Conservation (phyloP, 768 basidiomycete genomes). For the Gautieria morchelliformis region DNA sequence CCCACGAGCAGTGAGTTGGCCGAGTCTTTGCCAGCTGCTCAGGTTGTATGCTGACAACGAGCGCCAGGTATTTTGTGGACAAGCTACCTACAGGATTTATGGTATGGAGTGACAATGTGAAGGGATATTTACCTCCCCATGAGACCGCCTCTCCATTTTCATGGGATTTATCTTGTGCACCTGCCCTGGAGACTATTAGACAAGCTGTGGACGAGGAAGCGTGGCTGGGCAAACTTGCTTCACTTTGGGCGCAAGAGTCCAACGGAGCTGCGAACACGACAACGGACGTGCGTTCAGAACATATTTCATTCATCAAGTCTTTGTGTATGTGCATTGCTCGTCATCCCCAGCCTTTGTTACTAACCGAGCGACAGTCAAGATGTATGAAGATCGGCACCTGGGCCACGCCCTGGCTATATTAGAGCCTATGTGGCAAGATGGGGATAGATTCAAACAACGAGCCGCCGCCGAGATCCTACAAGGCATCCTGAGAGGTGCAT, state of each 20-base stretch:
- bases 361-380: conserved; percentile 43
- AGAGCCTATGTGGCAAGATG: conserved; percentile 52
- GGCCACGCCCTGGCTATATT: conserved; percentile 43
- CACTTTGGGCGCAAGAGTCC: conserved; percentile 77
- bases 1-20: conserved; percentile 23
- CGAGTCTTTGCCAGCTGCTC: neutral
- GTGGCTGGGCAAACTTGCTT: conserved; percentile 53
- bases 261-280: conserved; percentile 35
- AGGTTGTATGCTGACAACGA: neutral
- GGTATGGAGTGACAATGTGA: conserved; percentile 55
- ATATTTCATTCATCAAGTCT: conserved; percentile 39
- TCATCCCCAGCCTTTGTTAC: conserved; percentile 10
- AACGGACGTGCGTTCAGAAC: conserved; percentile 49
- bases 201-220: conserved; percentile 34
- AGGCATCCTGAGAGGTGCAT: conserved; percentile 64
- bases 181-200: conserved; percentile 39
- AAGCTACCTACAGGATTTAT: conserved; percentile 73
- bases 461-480: conserved; percentile 67
- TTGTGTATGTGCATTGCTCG: conserved; percentile 28
- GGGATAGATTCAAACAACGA: conserved; percentile 79
- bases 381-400: conserved; percentile 45
- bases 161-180: conserved; percentile 18
- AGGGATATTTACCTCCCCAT: conserved; percentile 40
- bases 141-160: conserved; percentile 9
- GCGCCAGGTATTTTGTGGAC: conserved; percentile 44